These are phyloP conservation scores for Plenodomus lindquistii DNA, from an alignment of 2,329 filamentous ascomycete genomes.

Conservation along the genomic window DNA sequence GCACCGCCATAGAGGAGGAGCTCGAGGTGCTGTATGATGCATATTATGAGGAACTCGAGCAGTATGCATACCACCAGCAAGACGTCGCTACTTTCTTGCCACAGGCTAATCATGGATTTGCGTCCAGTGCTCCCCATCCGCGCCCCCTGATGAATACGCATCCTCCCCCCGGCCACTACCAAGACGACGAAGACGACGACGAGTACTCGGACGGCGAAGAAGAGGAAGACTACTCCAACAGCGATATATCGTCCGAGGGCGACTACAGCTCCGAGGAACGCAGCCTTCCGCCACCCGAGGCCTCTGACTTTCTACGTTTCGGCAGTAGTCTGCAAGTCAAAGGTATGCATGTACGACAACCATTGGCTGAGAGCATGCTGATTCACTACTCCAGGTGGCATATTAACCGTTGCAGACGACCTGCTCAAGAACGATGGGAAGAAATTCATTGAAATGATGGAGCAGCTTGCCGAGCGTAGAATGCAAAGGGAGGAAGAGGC, in stretches of 20 bases:
- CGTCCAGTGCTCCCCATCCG: slow-evolving; percentile 59
- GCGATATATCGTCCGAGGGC: slow-evolving; percentile 69
- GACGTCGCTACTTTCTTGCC: slow-evolving; percentile 71
- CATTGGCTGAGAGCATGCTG: slow-evolving; percentile 22
- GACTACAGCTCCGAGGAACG: slow-evolving; percentile 68
- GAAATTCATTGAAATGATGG: slow-evolving; percentile 99
- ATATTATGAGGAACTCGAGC: slow-evolving; percentile 97
- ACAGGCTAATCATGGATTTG: slow-evolving; percentile 63
- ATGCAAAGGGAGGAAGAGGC: slow-evolving; percentile 97
- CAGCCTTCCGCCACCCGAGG: slow-evolving; percentile 66
- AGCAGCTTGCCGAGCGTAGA: slow-evolving; percentile 92
- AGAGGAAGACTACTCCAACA: slow-evolving; percentile 55
- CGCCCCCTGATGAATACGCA: slow-evolving; percentile 63
- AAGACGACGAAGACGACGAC: slow-evolving; percentile 52
- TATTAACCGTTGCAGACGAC: slow-evolving; percentile 97
- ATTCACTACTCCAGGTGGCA: slow-evolving; percentile 69
- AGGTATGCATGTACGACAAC: slow-evolving; percentile 52
- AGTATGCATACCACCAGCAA: slow-evolving; percentile 88
- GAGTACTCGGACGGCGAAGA: slow-evolving; percentile 61
- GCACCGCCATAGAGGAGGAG: slow-evolving; percentile 96
- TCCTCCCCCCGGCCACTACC: slow-evolving; percentile 67
- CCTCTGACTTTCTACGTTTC: slow-evolving; percentile 93
- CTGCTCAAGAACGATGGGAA: slow-evolving; percentile 98
- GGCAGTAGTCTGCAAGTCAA: slow-evolving; percentile 97
- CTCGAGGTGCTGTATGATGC: slow-evolving; percentile 96